Evolutionary conservation across 345 rosid species (phyloP).

Genomic region (Carallia pectinifolia): DNA sequence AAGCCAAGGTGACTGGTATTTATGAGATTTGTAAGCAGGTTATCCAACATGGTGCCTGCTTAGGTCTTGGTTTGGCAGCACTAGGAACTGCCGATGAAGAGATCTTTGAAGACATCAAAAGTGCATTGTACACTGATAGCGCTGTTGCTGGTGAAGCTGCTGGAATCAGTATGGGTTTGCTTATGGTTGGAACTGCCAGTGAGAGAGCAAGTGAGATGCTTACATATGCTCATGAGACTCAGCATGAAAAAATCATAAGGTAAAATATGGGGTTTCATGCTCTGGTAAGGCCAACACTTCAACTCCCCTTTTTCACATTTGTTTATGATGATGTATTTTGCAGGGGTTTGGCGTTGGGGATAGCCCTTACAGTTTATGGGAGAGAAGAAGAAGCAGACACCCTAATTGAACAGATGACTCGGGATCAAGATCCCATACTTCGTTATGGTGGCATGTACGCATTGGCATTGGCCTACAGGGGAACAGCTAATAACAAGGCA

Average conservation of each 20-base stretch:
- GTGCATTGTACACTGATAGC: conserved; percentile 81
- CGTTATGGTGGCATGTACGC: conserved; percentile 99
- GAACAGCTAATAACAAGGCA: conserved; percentile 98
- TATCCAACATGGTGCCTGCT: conserved; percentile 98
- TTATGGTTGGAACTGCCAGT: conserved; percentile 98
- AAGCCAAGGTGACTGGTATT: background rate
- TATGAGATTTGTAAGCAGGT: conserved; percentile 52
- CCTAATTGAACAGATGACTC: conserved; percentile 95
- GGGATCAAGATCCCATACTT: conserved; percentile 95
- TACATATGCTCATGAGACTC: conserved; percentile 95
- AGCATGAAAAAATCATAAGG: conserved; percentile 98
- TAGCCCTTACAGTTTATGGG: conserved; percentile 96
- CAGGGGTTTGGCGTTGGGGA: conserved; percentile 95
- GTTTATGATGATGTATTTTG: conserved; percentile 3
- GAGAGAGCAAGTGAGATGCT: conserved; percentile 99
- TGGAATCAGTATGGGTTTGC: conserved; percentile 96
- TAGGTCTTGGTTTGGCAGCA: conserved; percentile 99
- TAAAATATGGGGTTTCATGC: conserved; percentile 27
- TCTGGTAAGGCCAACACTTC: background rate
- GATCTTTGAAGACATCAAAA: conserved; percentile 85
- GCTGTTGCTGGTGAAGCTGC: conserved; percentile 99
- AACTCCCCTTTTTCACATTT: background rate
- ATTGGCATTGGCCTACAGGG: conserved; percentile 92
- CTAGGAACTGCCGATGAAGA: conserved; percentile 99
- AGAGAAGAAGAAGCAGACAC: conserved; percentile 99